Base-by-base conservation (phyloP, 768 basidiomycete species). In the Tylopilus sp. region DNA sequence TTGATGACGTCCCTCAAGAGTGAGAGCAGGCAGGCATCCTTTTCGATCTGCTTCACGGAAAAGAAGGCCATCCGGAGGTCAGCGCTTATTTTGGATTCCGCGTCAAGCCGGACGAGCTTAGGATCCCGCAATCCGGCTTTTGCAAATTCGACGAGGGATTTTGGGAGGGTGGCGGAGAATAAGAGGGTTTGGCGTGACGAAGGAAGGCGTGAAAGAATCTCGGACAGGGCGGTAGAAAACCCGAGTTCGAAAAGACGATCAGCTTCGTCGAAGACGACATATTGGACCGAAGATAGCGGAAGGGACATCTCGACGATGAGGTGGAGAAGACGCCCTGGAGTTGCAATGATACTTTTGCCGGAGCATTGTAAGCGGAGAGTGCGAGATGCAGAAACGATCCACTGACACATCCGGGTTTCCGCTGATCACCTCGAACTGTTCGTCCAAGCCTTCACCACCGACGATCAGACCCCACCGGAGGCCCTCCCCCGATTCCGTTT, bases 211-310 rank as follows among this genome's bases (percentile, higher is more conserved):
- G 87, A 81, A 14, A 99, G 76, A 60, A 98, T 95, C 71, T 98
- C 96, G 48, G 85, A 87, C 31, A 99, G 79, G 45, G 95, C 89
- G 3, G 86, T 84, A 61, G 92, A 89, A 70, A 99, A 99, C 26
- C 97, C 97, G 85, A 98, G 91, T 67, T 99, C 97, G 70, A 99
- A 99, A 12, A 99, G 82, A 30, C 97, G 87, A 70, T 99, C 97
- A 1, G 97, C 97, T 72, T 99, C 97, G 65, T 99, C 97, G 63
- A 98, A 98, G 22, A 98, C 90, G 55, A 94, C 84, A 54, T 90
- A 92, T 71, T 95, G 85, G 6, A 95, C 77, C 0, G 89, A 86
- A 46, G 87, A 84, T 25, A 99, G 76, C 65, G 96, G 92, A 45
- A 97, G 74, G 56, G 89, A 89, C 96, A 98, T 98, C 74, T 99